Conservation (phyloP, 2,329 filamentous ascomycete genomes). For the Cladorrhinum sp. region DNA sequence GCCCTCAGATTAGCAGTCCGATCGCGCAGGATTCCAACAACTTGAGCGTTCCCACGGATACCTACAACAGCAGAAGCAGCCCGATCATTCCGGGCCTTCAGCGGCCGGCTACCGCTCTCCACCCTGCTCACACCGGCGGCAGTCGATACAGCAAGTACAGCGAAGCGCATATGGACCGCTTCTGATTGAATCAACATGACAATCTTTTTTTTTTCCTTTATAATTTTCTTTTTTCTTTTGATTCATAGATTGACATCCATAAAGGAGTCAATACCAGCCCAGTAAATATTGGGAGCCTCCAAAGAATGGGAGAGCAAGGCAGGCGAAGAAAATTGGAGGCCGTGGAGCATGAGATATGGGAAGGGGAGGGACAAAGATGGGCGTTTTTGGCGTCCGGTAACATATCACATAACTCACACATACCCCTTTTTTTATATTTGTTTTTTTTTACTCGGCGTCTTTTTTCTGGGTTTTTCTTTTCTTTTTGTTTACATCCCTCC, state of each 20-base stretch:
- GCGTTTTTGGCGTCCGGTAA: too few species aligned
- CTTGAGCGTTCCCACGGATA: constrained; percentile 28
- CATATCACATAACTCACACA: too few species aligned
- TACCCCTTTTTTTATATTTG: too few species aligned
- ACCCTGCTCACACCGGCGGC: constrained; percentile 48
- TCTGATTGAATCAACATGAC: constrained; percentile 32
- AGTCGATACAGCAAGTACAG: constrained; percentile 54
- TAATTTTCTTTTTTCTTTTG: background rate
- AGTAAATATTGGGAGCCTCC: background rate
- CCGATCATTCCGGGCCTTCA: constrained; percentile 55
- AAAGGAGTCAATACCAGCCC: background rate
- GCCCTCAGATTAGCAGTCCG: constrained; percentile 46
- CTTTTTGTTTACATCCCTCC: too few species aligned
- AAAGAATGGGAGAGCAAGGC: too few species aligned
- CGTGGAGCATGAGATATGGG: too few species aligned
- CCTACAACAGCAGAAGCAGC: constrained; percentile 42
- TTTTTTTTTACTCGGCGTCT: too few species aligned
- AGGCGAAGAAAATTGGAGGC: too few species aligned
- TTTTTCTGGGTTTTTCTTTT: too few species aligned
- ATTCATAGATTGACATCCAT: background rate
- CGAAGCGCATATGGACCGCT: constrained; percentile 47
- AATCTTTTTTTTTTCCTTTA: background rate
- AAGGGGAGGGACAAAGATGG: too few species aligned
- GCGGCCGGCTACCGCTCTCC: constrained; percentile 56
- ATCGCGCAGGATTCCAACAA: constrained; percentile 36